phyloP scores from a whole-genome alignment of 306 rosid species.

The Pyrus bretschneideri region DNA sequence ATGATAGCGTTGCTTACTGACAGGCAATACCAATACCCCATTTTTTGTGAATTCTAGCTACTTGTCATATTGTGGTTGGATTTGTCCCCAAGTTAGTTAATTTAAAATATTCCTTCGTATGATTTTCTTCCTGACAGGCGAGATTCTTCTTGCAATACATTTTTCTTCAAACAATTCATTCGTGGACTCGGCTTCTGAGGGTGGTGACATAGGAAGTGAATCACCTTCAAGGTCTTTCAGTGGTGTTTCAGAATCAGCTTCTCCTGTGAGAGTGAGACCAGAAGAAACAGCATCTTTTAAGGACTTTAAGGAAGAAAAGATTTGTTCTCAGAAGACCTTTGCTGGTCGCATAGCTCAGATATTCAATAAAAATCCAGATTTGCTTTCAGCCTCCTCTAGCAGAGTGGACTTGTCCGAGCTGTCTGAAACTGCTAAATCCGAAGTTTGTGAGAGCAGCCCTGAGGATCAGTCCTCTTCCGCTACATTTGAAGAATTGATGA shows the following conservation, averaged over 20 bases:
- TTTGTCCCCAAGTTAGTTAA: background rate
- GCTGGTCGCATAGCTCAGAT: constrained; percentile 72
- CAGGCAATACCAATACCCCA: background rate
- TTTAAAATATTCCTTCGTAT: background rate
- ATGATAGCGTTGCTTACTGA: constrained; percentile 16
- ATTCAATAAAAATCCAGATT: constrained; percentile 51
- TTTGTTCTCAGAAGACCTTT: constrained; percentile 45
- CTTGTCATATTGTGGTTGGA: background rate
- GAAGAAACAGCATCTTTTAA: constrained; percentile 41
- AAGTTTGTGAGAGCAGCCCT: constrained; percentile 30
- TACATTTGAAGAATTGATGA: constrained; percentile 60
- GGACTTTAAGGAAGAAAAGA: constrained; percentile 63
- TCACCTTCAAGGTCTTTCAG: constrained; percentile 37
- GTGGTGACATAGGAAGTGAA: constrained; percentile 16
- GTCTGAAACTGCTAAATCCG: constrained; percentile 36
- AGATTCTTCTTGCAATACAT: constrained; percentile 53
- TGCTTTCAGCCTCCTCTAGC: constrained; percentile 23
- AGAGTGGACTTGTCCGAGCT: constrained; percentile 45
- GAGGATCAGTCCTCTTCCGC: constrained; percentile 54
- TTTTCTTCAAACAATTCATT: constrained; percentile 34
- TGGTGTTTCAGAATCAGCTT: constrained; percentile 36
- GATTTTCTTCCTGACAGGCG: constrained; percentile 37
- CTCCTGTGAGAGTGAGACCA: constrained; percentile 46
- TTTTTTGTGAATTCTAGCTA: background rate
- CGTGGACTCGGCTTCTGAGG: constrained; percentile 24